Base-by-base conservation (phyloP, 306 rosid species). In the Cicer bijugum region DNA sequence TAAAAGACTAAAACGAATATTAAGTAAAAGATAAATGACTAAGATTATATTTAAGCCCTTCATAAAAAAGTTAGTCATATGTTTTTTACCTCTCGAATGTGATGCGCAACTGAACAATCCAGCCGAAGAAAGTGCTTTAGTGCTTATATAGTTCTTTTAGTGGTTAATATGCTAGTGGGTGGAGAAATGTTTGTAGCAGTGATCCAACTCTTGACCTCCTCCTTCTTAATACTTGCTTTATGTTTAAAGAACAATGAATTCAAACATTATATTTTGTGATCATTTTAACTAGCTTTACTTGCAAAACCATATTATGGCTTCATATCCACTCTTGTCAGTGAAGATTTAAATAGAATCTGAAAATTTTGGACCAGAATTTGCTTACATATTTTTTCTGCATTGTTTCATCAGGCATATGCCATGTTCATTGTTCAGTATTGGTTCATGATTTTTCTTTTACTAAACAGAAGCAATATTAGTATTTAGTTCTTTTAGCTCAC, bases 401-500 rank as follows among this genome's bases (percentile, higher is more conserved):
- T 47, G 19, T 4, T 4, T 5, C 57, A 15, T 60, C 17, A 15
- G 67, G 14, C 44, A 6, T 43, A 15, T 42, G 14, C 11, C 8
- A 7, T 9, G 12, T 1, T 45, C 2, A 43, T 20, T 57, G 16
- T 37, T 73, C n/a, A 8, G 56, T 45, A 47, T 42, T 66, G 38
- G 68, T 53, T 69, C 20, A 11, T 1, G 9, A 1, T 39, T 16
- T 33, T 43, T 68, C 10, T 28, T 9, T 14, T 5, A n/a, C 7
- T 12, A 5, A 57, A 42, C 10, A 12, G 33, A 51, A n/a, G 43
- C 46, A 33, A 23, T 44, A 33, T 51, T 35, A 19, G 50, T 66
- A 12, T 72, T 40, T 71, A 45, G 40, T 69, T 83, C 87, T 56
- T 76, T 80, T 57, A 52, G 77, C 61, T 72, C 63, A 45, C 71